Evolutionary conservation across 1,139 yeast species (phyloP).

Genomic region (Sugiyamaella novakii): DNA sequence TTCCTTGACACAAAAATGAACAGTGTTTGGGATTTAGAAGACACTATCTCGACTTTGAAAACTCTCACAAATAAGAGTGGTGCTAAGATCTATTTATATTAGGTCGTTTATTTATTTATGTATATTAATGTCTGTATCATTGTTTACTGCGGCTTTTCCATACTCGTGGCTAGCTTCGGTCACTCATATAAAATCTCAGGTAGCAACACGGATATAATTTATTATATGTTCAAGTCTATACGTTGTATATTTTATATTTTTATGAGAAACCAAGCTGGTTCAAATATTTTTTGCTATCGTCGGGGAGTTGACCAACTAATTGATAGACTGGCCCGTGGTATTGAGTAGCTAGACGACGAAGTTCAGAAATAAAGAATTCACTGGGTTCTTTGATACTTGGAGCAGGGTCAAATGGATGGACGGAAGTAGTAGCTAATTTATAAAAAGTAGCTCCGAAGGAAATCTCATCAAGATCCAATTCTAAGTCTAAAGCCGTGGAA

Average conservation of each 20-base stretch:
- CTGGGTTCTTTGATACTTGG: slow-evolving; percentile 49
- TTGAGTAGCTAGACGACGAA: slow-evolving; percentile 41
- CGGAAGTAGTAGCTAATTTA: slow-evolving; percentile 63
- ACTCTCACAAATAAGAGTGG: slow-evolving; percentile 27
- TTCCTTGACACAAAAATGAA: slow-evolving; percentile 65
- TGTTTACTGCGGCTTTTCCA: too few relatives aligned
- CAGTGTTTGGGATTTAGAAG: slow-evolving; percentile 59
- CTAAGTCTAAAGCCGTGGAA: slow-evolving; percentile 44
- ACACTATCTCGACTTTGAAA: slow-evolving; percentile 37
- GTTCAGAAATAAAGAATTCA: slow-evolving; percentile 43
- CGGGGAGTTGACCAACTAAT: slow-evolving; percentile 43
- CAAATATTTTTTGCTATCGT: slow-evolving; percentile 44
- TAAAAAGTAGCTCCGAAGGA: slow-evolving; percentile 88
- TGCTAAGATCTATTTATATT: slow-evolving; percentile 36
- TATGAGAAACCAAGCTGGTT: slow-evolving; percentile 39
- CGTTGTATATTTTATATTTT: neutral
- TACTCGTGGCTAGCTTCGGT: too few relatives aligned
- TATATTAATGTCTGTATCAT: too few relatives aligned
- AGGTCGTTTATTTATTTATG: slow-evolving; percentile 26
- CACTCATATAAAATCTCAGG: too few relatives aligned
- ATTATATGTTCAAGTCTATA: too few relatives aligned
- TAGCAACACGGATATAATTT: too few relatives aligned
- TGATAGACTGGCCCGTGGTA: slow-evolving; percentile 32
- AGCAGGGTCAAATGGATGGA: slow-evolving; percentile 69
- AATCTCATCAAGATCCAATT: slow-evolving; percentile 61